Evolutionary conservation across 345 rosid species (phyloP).

Genomic region (Populus tremula): DNA sequence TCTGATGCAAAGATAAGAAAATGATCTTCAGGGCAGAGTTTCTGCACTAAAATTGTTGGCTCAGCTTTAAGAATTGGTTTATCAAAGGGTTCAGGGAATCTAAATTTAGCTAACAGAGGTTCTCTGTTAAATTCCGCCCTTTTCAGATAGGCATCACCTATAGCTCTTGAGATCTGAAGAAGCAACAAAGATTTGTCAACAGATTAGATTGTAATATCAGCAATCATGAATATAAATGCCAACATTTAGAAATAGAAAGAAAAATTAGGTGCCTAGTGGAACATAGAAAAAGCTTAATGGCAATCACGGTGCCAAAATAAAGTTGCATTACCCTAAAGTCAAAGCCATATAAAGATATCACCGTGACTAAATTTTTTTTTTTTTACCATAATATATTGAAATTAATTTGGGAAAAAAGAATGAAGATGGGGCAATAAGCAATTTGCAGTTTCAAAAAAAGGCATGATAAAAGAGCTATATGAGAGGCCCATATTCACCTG

Average conservation of each 20-base stretch:
- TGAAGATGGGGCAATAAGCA: neutral
- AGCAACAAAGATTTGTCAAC: conserved; percentile 12
- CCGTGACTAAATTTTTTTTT: no score
- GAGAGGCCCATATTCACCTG: conserved; percentile 45
- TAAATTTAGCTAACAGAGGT: conserved; percentile 76
- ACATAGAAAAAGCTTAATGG: neutral
- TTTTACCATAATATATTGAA: neutral
- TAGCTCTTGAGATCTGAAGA: conserved; percentile 80
- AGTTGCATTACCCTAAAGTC: no score
- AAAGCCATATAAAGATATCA: no score
- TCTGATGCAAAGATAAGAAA: conserved; percentile 96
- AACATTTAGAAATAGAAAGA: neutral
- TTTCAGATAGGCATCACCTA: conserved; percentile 95
- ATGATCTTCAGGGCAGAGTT: conserved; percentile 69
- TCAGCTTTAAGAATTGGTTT: conserved; percentile 86
- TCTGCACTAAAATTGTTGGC: conserved; percentile 71
- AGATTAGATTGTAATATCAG: neutral
- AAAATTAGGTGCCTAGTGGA: neutral
- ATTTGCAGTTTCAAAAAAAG: neutral
- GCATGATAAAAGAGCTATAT: neutral
- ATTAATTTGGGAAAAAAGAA: neutral
- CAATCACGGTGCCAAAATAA: no score
- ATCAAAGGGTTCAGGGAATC: conserved; percentile 67
- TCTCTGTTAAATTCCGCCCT: conserved; percentile 78
- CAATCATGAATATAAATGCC: neutral